Conservation (phyloP, 1,284 basidiomycete species). For the Apiotrichum domesticum region DNA sequence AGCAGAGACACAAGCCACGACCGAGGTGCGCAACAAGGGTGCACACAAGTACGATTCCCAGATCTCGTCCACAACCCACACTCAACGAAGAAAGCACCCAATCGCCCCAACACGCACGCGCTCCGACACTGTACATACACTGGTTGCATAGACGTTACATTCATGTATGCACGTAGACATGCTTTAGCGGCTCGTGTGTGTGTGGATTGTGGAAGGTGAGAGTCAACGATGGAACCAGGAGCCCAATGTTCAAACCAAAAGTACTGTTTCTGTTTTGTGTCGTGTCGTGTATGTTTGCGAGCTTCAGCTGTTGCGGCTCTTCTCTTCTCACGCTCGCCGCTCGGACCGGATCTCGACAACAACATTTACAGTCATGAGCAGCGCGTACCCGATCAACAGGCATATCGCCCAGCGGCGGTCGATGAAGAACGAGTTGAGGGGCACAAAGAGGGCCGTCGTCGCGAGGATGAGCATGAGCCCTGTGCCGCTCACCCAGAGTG, state of each 20-base stretch:
- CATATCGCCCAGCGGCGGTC: slow-evolving; percentile 71
- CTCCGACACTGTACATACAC: background rate
- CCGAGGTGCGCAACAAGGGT: no score
- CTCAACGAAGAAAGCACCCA: background rate
- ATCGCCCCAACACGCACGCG: background rate
- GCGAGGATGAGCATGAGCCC: slow-evolving; percentile 70
- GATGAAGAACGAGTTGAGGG: slow-evolving; percentile 73
- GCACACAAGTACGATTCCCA: no score
- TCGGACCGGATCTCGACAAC: slow-evolving; percentile 58
- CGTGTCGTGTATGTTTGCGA: background rate
- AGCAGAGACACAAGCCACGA: no score
- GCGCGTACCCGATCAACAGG: slow-evolving; percentile 66
- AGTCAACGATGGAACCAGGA: background rate
- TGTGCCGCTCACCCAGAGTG: slow-evolving; percentile 72
- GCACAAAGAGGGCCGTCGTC: slow-evolving; percentile 75
- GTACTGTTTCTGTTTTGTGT: background rate
- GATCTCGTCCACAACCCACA: background rate
- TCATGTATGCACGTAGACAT: slow-evolving; percentile 2
- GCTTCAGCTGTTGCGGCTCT: no score
- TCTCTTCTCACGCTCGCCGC: slow-evolving; percentile 1
- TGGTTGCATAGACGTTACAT: slow-evolving; percentile 3
- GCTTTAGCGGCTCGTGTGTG: background rate
- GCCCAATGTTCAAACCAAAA: background rate
- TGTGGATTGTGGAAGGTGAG: background rate
- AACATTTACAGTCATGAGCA: slow-evolving; percentile 67